Base-by-base conservation (phyloP, 768 basidiomycete species). In the Leccinum obscurum region DNA sequence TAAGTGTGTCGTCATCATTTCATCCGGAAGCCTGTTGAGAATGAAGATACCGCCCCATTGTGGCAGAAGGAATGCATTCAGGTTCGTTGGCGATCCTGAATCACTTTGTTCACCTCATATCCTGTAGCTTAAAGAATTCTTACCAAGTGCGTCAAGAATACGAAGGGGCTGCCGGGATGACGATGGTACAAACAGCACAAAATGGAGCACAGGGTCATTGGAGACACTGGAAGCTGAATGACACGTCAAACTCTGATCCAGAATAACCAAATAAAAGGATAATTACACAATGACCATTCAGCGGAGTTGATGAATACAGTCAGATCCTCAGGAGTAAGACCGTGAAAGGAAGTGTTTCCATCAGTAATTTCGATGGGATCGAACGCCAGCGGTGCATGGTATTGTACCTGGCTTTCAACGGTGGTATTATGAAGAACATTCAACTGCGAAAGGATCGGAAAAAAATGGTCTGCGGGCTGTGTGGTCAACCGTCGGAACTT, bases 251-350 rank as follows among this genome's bases (percentile, higher is more conserved):
- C 1, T 28, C 52, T 49, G 48, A 26, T 51, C 26, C 50, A 6
- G 4, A 11, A 53, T 17, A 3, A 63, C 7, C 41, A 51, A 26
- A 1, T 32, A 35, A 65, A 80, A 66, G 66, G 41, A 58, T 56
- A 65, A 30, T 70, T 66, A 95, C 95, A 94, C 53, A 99, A 70
- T 13, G 89, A 90, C 97, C 97, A 99, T 69, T 95, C 89, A 4
- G 95, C 97, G 6, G 93, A 93, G 68, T 99, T 99, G 46, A 99
- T 81, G 69, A 99, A 99, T 0, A 95, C 87, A 14, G 90, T 94
- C 60, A 97, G 80, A 67, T 96, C 87, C 64, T 95, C 94, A 54
- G 85, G 84, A 1, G 84, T 85, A 41, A 98, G 73, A 0, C 85
- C 83, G 71, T 85, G 86, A 9, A 72, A 68, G 7, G 70, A 75